Base-by-base conservation (phyloP, 192 early-diverging fungal species). In the Lunasporangiospora selenospora region DNA sequence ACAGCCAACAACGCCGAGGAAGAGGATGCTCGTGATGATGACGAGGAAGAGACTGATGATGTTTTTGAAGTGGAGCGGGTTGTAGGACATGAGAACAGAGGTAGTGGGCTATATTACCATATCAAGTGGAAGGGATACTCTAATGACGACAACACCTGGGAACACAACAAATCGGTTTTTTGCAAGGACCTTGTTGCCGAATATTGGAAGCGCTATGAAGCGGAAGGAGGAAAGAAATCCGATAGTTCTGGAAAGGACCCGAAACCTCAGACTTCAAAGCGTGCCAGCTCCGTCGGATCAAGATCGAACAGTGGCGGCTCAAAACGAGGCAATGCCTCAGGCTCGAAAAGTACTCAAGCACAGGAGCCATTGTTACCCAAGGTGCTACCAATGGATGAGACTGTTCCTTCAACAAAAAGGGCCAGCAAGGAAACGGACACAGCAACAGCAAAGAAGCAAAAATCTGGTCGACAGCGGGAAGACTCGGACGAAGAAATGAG, bases 101-200 rank as follows among this genome's bases (percentile, higher is more conserved):
- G 38, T 2, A 55, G 43, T 4, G 41, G 8, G 9, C 56, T 66
- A 7, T 34, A 56, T 11, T 77, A 54, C 45, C n/a, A 42, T 8
- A 31, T 77, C 19, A 77, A 77, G 51, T 77, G 76, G 76, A 31
- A 77, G 16, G 62, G 62, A 16, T 77, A 73, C 45, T 24, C 18
- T 4, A 56, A 65, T 5, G 43, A 51, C 9, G 76, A 77, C 27
- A 77, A 73, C 34, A 71, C 76, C 4, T 77, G 75, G 75, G 75
- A 77, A 27, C 32, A 50, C 10, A 49, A 51, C 32, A 40, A 64
- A 1, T 18, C 21, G 0, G 50, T 60, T 30, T 55, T 29, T 2
- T 71, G 67, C 37, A 15, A 12, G 1, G 58, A 56, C 3, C 53
- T 71, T 12, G 38, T 71, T 13, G 52, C 23, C 4, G 51, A 27